Evolutionary conservation across 768 basidiomycete genomes (phyloP), one percentile per base, ranked within the genome.

Genomic region (Daedaleopsis nitida): DNA sequence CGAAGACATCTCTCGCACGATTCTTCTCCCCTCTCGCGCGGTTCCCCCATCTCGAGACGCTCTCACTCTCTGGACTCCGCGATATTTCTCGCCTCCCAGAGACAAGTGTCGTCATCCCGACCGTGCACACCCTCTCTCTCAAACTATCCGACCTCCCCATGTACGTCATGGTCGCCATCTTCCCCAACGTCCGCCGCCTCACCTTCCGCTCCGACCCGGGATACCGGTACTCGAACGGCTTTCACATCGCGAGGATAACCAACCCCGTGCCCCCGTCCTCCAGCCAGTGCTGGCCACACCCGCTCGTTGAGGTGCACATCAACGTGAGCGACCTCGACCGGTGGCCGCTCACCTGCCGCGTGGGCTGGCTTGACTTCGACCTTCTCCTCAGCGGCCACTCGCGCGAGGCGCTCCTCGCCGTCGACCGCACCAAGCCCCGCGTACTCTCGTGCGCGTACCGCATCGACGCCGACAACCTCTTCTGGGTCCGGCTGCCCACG

Each of bases 341-440:
- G 14, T 63, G 62, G 62, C 62, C 62, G 6, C 48, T 63, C 38
- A 17, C 52, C 21, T 51, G 38, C 48, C 44, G 47, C 23, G 62
- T 63, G 37, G 45, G 57, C 17, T 52, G 56, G 50, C 51, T 63
- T n/a, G 62, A 63, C 48, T 49, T 63, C 32, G 53, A 44, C 16
- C 23, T 58, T 14, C 42, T 58, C n/a, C 52, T 39, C 14, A 38
- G 32, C 3, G 52, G 52, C 24, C 34, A 60, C 47, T 55, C 59
- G 38, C 17, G 5, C 19, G 39, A 54, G 34, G 62, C 62, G 4
- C 27, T 58, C 21, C 5, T 47, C 13, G 52, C 57, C 7, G 52
- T 63, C 14, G 21, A 17, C 9, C 52, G 48, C 34, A 63, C 35
- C n/a, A 12, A 27, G 9, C 62, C 57, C n/a, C 47, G 48, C 16